Base-by-base conservation (phyloP, 495 filamentous ascomycete genomes). In the Gamarada debralockiae region DNA sequence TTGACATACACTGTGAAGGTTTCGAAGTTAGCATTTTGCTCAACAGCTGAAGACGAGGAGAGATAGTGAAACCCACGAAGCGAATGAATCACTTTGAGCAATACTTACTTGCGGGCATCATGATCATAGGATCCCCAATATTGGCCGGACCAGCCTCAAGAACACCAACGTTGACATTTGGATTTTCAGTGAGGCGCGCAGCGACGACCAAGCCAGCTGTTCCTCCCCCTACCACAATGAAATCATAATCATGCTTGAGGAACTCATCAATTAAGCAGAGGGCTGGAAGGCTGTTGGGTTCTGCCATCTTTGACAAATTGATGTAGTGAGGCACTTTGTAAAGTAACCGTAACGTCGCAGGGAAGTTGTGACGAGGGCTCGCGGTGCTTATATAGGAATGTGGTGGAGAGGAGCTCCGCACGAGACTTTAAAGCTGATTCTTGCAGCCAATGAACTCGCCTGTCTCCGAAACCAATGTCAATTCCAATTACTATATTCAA, bases 161-260 rank as follows among this genome's bases (percentile, higher is more conserved):
- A 29, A 45, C 42, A 1, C 77, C 48, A 7, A 83, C 69, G 3
- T 55, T 39, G 4, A 70, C 57, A 38, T 65, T 39, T n/a, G 65
- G 58, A 50, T 74, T 66, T 50, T 82, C 81, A 25, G 69, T 72
- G 4, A 72, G 61, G 40, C 70, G 66, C 7, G 65, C 64, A 38
- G 87, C 90, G 58, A 95, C 82, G 38, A 90, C 87, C 63, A 88
- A 85, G 42, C 90, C 90, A 3, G 90, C 89, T 18, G 90, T 93
- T 61, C 90, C 90, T 47, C 88, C 69, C 43, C 69, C 27, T 5
- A 29, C 27, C 4, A 29, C 10, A 5, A 29, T 10, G 27, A 29
- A 29, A 29, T 29, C 27, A 29, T 29, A 29, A 5, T 34, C 9
- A 9, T 48, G 46, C 10, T 34, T 22, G 27, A 48, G 15, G 18